Evolutionary conservation across 371 early-diverging fungal genomes (phyloP), one percentile per base, ranked within the genome.

Genomic region (Lichtheimia ornata): DNA sequence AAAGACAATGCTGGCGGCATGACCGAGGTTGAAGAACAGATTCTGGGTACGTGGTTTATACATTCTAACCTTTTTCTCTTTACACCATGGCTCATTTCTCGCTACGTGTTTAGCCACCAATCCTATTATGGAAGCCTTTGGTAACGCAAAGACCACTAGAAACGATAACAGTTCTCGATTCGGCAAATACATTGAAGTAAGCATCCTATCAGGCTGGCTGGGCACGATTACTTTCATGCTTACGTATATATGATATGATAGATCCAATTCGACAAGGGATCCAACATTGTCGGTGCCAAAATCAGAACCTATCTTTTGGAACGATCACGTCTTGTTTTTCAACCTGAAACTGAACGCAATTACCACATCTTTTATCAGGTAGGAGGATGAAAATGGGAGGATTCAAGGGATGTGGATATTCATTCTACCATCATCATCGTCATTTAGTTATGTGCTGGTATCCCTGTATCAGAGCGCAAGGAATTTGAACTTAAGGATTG

Each of bases 321-420:
- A 74, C 88, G 97, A 59, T 96, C 97, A n/a, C 89, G 99, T 65
- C 81, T 99, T 50, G 88, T 95, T 27, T 94, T 94, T 70, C 99
- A 97, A 73, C 95, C 96, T 1, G 83, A 85, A 41, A 80, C 84
- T 0, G 99, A 99, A 77, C 84, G 98, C 68, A 99, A 98, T 84
- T 99, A 98, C 77, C 99, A 99, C 77, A 95, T 99, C 60, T 99
- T 99, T 74, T 99, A 99, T 78, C 96, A 93, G 67, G 82, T 84
- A 76, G 35, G 30, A 76, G 35, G 30, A 41, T 24, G 12, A 13
- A 17, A 28, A 4, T 6, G 20, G 18, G 18, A 40, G 7, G 41
- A n/a, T 35, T 1, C 0, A 0, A 28, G 28, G 22, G 22, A 22
- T 22, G 22, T 52, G 6, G 35, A 11, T 35, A 35, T 35, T 35